A percentile compares a stretch with the other conserved stretches of the same genome.
Evolutionary conservation across 1,284 basidiomycete genomes (phyloP).

Genomic region (Polyporus tsugae): DNA sequence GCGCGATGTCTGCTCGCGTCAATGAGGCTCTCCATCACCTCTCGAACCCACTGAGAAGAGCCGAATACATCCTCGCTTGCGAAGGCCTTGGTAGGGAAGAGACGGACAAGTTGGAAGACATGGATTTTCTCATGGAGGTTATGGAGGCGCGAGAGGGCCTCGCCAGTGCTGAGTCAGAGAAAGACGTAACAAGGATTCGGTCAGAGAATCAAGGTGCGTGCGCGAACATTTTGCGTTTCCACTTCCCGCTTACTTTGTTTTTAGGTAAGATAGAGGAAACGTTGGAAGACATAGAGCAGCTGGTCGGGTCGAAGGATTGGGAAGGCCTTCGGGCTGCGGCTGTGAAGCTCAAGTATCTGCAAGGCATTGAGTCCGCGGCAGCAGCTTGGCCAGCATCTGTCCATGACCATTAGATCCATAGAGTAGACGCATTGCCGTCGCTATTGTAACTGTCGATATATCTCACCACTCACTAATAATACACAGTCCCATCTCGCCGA

Average conservation of each 20-base stretch:
- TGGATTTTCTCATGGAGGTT: constrained; percentile 78
- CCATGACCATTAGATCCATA: constrained; percentile 30
- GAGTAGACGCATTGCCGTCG: background rate
- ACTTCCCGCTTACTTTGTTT: constrained; percentile 10
- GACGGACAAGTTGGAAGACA: constrained; percentile 80
- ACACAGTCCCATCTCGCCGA: background rate
- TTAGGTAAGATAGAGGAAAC: constrained; percentile 64
- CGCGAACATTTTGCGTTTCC: background rate
- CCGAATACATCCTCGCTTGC: constrained; percentile 74
- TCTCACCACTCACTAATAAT: background rate
- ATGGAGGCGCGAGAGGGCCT: constrained; percentile 86
- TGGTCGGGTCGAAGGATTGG: constrained; percentile 67
- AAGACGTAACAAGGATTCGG: constrained; percentile 61
- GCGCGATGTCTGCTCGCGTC: constrained; percentile 71
- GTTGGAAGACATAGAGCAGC: constrained; percentile 54
- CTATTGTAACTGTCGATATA: background rate
- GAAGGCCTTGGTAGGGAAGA: constrained; percentile 73
- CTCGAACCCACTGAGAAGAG: constrained; percentile 68
- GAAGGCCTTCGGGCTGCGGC: constrained; percentile 62
- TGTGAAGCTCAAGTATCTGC: constrained; percentile 80
- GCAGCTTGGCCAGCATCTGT: constrained; percentile 49
- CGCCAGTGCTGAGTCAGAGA: constrained; percentile 65
- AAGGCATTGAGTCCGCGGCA: constrained; percentile 78
- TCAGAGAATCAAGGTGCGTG: constrained; percentile 69
- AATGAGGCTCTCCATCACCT: constrained; percentile 81